A percentile compares a stretch with the other conserved stretches of the same genome.
phyloP scores from a whole-genome alignment of 768 basidiomycete genomes.

The Termitomyces sp. region DNA sequence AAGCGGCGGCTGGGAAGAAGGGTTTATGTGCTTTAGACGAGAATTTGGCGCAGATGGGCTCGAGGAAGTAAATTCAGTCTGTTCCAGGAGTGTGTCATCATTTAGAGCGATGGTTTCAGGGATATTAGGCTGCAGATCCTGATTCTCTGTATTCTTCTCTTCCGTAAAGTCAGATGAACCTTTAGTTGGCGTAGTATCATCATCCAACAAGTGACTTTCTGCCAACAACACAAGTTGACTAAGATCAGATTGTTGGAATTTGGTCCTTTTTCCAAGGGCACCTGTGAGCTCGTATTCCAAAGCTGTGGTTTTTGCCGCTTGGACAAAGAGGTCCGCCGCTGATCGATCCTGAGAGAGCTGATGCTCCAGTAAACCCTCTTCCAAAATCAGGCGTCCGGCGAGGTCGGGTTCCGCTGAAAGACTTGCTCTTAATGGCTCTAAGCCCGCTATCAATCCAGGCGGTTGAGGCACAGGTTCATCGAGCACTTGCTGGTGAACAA shows the following conservation, averaged over 20 bases:
- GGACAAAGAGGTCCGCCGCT: slow-evolving; percentile 73
- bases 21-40: slow-evolving; percentile 68
- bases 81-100: slow-evolving; percentile 94
- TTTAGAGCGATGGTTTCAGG: slow-evolving; percentile 85
- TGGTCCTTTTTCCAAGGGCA: slow-evolving; percentile 88
- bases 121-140: slow-evolving; percentile 24
- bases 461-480: slow-evolving; percentile 75
- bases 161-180: slow-evolving; percentile 5
- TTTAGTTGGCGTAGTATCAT: slow-evolving; percentile 13
- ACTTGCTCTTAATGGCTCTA: slow-evolving; percentile 33
- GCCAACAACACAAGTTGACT: slow-evolving; percentile 93
- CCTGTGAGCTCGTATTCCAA: slow-evolving; percentile 90
- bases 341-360: slow-evolving; percentile 66
- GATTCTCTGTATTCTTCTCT: background rate
- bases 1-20: slow-evolving; percentile 76
- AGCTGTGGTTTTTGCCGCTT: slow-evolving; percentile 70
- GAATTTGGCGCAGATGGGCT: slow-evolving; percentile 39
- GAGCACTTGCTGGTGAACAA: slow-evolving; percentile 73
- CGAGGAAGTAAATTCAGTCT: slow-evolving; percentile 86
- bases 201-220: slow-evolving; percentile 58
- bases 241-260: slow-evolving; percentile 80
- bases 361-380: slow-evolving; percentile 79
- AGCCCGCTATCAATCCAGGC: slow-evolving; percentile 29
- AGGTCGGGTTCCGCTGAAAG: slow-evolving; percentile 57
- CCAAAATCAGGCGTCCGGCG: slow-evolving; percentile 60